These are phyloP conservation scores for Neocatenulostroma microsporum DNA, from an alignment of 2,329 filamentous ascomycete species.

Conservation along the genomic window DNA sequence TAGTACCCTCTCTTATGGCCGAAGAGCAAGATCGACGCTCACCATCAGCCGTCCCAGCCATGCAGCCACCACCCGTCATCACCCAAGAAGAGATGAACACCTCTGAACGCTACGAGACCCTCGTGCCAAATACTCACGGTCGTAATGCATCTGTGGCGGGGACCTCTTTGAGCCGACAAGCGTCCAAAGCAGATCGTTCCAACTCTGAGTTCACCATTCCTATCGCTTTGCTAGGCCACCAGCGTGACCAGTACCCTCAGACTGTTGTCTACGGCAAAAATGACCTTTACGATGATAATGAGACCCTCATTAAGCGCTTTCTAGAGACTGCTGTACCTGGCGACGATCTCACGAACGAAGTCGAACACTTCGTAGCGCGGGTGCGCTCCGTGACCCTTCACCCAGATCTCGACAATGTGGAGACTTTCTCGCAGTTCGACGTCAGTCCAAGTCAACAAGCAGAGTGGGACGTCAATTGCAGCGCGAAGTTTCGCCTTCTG, in stretches of 20 bases:
- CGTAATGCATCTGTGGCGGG: slow-evolving; percentile 3
- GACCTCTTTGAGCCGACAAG: slow-evolving; percentile 4
- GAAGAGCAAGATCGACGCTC: slow-evolving; percentile 21
- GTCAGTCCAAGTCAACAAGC: slow-evolving; percentile 21
- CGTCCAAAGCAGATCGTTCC: background rate
- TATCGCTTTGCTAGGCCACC: slow-evolving; percentile 22
- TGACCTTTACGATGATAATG: slow-evolving; percentile 5
- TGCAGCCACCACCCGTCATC: slow-evolving; percentile 16
- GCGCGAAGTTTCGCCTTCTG: slow-evolving; percentile 32
- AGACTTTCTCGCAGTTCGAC: slow-evolving; percentile 23
- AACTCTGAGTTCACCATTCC: slow-evolving; percentile 17
- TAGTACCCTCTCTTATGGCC: slow-evolving; percentile 7
- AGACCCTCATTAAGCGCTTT: slow-evolving; percentile 19
- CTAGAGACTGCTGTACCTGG: slow-evolving; percentile 13
- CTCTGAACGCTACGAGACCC: slow-evolving; percentile 27
- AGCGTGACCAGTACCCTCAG: slow-evolving; percentile 26
- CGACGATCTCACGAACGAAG: slow-evolving; percentile 10
- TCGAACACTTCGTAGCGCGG: slow-evolving; percentile 21
- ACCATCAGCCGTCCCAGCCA: slow-evolving; percentile 28
- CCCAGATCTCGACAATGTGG: slow-evolving; percentile 29
- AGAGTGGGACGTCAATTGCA: slow-evolving; percentile 29
- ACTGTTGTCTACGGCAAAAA: slow-evolving; percentile 17
- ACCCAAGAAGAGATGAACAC: slow-evolving; percentile 29
- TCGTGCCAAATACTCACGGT: slow-evolving; percentile 16
- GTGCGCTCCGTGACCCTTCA: slow-evolving; percentile 23